phyloP scores from a whole-genome alignment of 192 early-diverging fungal genomes.

The Obelidium mucronatum region DNA sequence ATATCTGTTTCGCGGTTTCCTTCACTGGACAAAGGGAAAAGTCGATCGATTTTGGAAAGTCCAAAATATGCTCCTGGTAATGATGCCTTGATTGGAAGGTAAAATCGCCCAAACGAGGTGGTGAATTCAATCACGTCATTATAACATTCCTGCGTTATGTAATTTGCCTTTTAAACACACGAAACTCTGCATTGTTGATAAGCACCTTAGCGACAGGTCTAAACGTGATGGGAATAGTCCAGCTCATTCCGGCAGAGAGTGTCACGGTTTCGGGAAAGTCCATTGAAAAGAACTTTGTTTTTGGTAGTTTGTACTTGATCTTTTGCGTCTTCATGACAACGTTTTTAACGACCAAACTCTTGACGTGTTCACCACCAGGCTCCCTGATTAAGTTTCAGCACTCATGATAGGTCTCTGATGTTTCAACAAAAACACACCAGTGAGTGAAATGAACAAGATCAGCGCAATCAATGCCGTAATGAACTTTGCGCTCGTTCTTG shows the following conservation, averaged over 20 bases:
- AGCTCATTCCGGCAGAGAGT: slow-evolving; percentile 65
- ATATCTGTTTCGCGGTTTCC: slow-evolving; percentile 52
- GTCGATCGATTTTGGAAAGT: slow-evolving; percentile 53
- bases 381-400: slow-evolving; percentile 45
- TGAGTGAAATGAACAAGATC: slow-evolving; percentile 62
- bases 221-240: slow-evolving; percentile 65
- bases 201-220: slow-evolving; percentile 63
- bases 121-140: slow-evolving; percentile 61
- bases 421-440: slow-evolving; percentile 42
- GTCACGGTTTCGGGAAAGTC: slow-evolving; percentile 67
- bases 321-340: slow-evolving; percentile 71
- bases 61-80: slow-evolving; percentile 62
- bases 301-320: slow-evolving; percentile 65
- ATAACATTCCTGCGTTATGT: slow-evolving; percentile 54
- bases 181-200: too few relatives aligned
- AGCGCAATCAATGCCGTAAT: slow-evolving; percentile 63
- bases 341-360: slow-evolving; percentile 59
- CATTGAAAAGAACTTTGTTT: slow-evolving; percentile 65
- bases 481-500: slow-evolving; percentile 41
- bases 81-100: slow-evolving; percentile 59
- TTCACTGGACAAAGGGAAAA: slow-evolving; percentile 59
- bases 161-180: too few relatives aligned
- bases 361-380: slow-evolving; percentile 64
- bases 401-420: neutral
- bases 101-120: slow-evolving; percentile 63